phyloP scores from a whole-genome alignment of 2,329 filamentous ascomycete species.

The Cercospora berteroae region DNA sequence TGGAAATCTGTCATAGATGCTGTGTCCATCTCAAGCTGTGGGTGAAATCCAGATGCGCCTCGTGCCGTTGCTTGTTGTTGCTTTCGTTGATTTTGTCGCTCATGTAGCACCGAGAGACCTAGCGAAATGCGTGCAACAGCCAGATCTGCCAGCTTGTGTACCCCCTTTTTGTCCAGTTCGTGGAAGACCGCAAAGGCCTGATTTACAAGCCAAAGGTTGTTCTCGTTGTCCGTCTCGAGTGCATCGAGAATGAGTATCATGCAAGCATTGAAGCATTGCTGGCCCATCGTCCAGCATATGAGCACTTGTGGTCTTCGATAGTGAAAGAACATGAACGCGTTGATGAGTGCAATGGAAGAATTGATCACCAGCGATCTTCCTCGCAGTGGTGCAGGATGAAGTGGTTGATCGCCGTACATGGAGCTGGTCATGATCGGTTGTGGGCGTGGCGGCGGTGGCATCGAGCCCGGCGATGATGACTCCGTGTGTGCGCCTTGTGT shows the following conservation, averaged over 20 bases:
- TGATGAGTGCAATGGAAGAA: slow-evolving; percentile 44
- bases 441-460: slow-evolving; percentile 21
- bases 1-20: slow-evolving; percentile 31
- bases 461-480: slow-evolving; percentile 22
- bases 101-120: slow-evolving; percentile 32
- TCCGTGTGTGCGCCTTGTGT: slow-evolving; percentile 27
- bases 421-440: slow-evolving; percentile 17
- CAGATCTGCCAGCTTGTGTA: slow-evolving; percentile 48
- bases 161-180: slow-evolving; percentile 43
- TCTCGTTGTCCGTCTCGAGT: slow-evolving; percentile 43
- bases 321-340: slow-evolving; percentile 50
- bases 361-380: slow-evolving; percentile 44
- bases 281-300: slow-evolving; percentile 50
- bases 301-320: slow-evolving; percentile 45
- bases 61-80: slow-evolving; percentile 19
- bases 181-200: slow-evolving; percentile 45
- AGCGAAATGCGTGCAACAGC: slow-evolving; percentile 43
- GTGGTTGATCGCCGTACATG: slow-evolving; percentile 23
- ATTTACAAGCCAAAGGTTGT: slow-evolving; percentile 42
- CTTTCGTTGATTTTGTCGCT: slow-evolving; percentile 21
- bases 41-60: slow-evolving; percentile 18
- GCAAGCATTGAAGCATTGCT: slow-evolving; percentile 52
- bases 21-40: slow-evolving; percentile 25
- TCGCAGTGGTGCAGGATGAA: slow-evolving; percentile 35
- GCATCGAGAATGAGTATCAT: slow-evolving; percentile 51